Conservation (phyloP, 129 eudicot genomes). For the Solidago caesia region DNA sequence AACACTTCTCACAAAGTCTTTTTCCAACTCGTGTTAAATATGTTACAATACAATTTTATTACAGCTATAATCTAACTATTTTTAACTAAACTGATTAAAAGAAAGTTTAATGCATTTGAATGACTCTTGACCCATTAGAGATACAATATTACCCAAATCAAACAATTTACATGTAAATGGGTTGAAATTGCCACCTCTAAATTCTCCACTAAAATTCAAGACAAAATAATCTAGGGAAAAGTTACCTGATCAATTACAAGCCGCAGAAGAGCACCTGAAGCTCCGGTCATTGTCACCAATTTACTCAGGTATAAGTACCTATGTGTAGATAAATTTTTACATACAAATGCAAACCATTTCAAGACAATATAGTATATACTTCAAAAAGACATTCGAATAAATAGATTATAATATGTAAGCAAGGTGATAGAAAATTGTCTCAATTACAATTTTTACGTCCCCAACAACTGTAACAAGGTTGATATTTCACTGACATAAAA, state of each 20-base stretch:
- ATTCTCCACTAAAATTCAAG: not conserved
- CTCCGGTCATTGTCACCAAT: conserved; percentile 63
- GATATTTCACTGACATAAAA: no score
- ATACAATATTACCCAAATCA: not conserved
- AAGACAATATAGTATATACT: not conserved
- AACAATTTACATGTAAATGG: not conserved
- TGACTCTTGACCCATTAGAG: not conserved
- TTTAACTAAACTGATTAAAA: not conserved
- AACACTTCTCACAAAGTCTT: not conserved
- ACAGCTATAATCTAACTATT: not conserved
- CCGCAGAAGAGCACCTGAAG: conserved; percentile 73
- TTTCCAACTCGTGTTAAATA: not conserved
- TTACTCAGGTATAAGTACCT: conserved; percentile 89
- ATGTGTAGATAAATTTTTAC: not conserved
- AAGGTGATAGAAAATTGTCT: no score
- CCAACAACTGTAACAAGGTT: no score
- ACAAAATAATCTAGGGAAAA: conserved; percentile 10
- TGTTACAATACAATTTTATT: not conserved
- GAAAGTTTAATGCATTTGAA: not conserved
- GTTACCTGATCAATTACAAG: conserved; percentile 89
- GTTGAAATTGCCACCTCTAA: not conserved
- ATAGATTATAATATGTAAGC: not conserved
- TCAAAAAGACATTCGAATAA: not conserved
- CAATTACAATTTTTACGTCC: no score
- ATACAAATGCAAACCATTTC: conserved; percentile 6